Evolutionary conservation across 2,329 filamentous ascomycete species (phyloP), one percentile per base, ranked within the genome.

Genomic region (Mollisiaceae sp.): DNA sequence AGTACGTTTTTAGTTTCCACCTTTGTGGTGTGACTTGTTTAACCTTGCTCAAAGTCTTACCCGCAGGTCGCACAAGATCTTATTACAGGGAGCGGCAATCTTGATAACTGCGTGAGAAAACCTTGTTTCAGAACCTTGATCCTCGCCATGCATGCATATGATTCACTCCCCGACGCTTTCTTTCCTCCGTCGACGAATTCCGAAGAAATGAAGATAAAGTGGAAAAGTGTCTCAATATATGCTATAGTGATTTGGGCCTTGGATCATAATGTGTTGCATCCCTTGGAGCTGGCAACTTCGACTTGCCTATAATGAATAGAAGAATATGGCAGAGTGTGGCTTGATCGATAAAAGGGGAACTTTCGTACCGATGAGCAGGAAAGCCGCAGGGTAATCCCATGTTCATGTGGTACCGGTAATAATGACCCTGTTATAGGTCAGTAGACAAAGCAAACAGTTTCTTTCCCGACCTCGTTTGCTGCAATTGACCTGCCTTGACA

Each of bases 81-180:
- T 35, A 22, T 59, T 32, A 47, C 61, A 64, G 63, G 60, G 59
- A 56, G 55, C 57, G 63, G 63, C 38, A 56, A 67, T 64, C 60
- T 59, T 27, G 61, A 59, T 56, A 38, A 22, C 52, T 65, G 56
- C 38, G 43, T 60, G 58, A 65, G 50, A 52, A 43, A 52, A 56
- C 63, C 59, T 36, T 64, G 57, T 61, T 65, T 59, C 59, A 22
- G 60, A 58, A 45, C 65, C 62, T 67, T 59, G 65, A 63, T 65
- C 63, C 60, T 61, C 32, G 66, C 32, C 32, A 43, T 61, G 54
- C 55, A 39, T 62, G 55, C 65, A 64, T 41, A 55, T 47, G 38
- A 60, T 38, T 39, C n/a, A 22, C n/a, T 4, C 24, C n/a, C 27
- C 35, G 32, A 57, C 35, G 27, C 38, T 22, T 8, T 38, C 20